A percentile compares a stretch with the other conserved stretches of the same genome.
Conservation (phyloP, 257 asterid genomes). For the Nicotiana benthamiana region DNA sequence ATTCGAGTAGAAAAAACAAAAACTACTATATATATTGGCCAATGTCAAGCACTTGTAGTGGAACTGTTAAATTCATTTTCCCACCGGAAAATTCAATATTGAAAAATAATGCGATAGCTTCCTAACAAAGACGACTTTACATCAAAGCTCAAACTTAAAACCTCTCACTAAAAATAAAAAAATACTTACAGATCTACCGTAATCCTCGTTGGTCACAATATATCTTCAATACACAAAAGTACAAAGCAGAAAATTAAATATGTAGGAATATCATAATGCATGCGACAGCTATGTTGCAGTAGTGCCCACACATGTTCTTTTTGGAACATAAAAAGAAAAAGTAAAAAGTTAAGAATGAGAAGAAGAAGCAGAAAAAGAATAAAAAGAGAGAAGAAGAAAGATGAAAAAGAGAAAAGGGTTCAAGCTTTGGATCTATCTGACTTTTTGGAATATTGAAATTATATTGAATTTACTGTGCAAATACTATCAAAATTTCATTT, state of each 20-base stretch:
- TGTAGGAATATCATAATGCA: constrained; percentile 28
- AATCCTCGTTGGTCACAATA: no score
- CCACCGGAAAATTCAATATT: no score
- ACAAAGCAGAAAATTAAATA: not conserved
- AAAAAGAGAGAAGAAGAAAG: constrained; percentile 8
- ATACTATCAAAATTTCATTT: not conserved
- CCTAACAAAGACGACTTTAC: no score
- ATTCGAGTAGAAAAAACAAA: no score
- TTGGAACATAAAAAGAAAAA: constrained; percentile 30
- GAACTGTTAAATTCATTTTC: no score
- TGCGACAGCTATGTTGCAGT: constrained; percentile 18
- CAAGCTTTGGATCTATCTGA: constrained; percentile 30
- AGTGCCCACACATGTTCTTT: constrained; percentile 58
- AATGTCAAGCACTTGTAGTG: no score
- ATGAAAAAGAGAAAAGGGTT: not conserved
- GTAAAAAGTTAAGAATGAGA: not conserved
- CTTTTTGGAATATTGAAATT: constrained; percentile 17
- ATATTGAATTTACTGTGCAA: not conserved
- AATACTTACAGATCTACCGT: no score
- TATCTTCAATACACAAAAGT: not conserved
- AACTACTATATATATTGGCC: no score
- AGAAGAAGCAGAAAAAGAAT: not conserved
- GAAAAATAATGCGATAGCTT: no score
- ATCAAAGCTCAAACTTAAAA: fast-evolving
- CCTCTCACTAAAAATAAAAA: fast-evolving